A percentile compares a stretch with the other conserved stretches of the same genome.
Evolutionary conservation across 1,139 yeast species (phyloP).

Genomic region (Nakaseomyces glabratus): DNA sequence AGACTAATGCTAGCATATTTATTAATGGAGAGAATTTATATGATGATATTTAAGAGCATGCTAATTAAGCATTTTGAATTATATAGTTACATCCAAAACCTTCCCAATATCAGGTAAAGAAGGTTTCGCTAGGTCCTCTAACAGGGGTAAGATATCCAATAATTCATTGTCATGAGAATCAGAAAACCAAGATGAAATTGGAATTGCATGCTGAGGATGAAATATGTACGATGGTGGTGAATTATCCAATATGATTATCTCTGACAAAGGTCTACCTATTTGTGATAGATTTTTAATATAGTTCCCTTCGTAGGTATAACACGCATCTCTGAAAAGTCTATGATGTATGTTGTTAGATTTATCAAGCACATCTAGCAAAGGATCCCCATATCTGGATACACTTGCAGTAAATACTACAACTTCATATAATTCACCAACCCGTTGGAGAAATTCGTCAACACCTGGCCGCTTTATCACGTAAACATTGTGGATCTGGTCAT

Average conservation of each 20-base stretch:
- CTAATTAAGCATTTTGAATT: too few relatives aligned
- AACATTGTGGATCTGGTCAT: slow-evolving; percentile 82
- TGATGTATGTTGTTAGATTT: slow-evolving; percentile 59
- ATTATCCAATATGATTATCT: slow-evolving; percentile 83
- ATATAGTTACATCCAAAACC: slow-evolving; percentile 65
- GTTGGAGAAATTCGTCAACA: slow-evolving; percentile 78
- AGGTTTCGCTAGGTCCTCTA: slow-evolving; percentile 65
- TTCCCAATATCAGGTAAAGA: slow-evolving; percentile 70
- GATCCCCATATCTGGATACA: slow-evolving; percentile 90
- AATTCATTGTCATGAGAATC: slow-evolving; percentile 95
- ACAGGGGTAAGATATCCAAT: slow-evolving; percentile 77
- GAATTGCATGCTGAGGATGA: slow-evolving; percentile 95
- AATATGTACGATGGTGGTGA: slow-evolving; percentile 95
- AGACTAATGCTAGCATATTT: neutral
- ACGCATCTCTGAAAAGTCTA: slow-evolving; percentile 79
- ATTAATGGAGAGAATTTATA: too few relatives aligned
- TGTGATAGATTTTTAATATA: slow-evolving; percentile 87
- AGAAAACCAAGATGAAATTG: slow-evolving; percentile 94
- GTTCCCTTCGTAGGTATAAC: slow-evolving; percentile 78
- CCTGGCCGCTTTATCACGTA: slow-evolving; percentile 96
- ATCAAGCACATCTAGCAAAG: slow-evolving; percentile 81
- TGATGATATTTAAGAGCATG: too few relatives aligned
- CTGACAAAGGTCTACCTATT: slow-evolving; percentile 80
- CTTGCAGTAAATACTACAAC: slow-evolving; percentile 96
- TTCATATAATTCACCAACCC: slow-evolving; percentile 79